Evolutionary conservation across 2,329 filamentous ascomycete species (phyloP), one percentile per base, ranked within the genome.

Genomic region (Paracoccidioides brasiliensis): DNA sequence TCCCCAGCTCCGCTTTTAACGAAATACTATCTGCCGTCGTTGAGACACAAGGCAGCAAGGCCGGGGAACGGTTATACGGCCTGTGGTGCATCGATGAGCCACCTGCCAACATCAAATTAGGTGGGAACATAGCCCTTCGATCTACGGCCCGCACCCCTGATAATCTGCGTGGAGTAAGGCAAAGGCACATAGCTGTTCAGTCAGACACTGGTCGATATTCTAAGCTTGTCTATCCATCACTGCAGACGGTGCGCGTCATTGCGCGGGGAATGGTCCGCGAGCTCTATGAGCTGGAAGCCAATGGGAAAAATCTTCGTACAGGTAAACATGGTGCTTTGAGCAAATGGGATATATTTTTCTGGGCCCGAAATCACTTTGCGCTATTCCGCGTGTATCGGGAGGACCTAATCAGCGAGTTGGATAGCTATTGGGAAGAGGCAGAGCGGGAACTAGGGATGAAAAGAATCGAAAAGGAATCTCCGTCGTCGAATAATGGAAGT

Each of bases 1-100:
- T 74, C 33, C 64, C 70, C 10, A 61, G 70, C 0, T 63, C 65
- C 3, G 66, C 75, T 5, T 81, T 82, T 70, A 77, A 81, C 58
- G 62, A 64, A 15, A 58, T 82, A 5, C 75, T 86, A 5, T 70
- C 74, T 45, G 79, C 77, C n/a, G 70, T 82, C 7, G 74, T 79
- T 2, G 72, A 76, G 33, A 69, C 69, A 0, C 72, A 76, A 49
- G 78, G 76, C 54, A 76, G 73, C 56, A 55, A 59, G 8, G 70
- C 70, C 38, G 82, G 78, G 56, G 74, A 69, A 56, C 66, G 62
- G 3, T 60, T 82, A 38, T 77, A 78, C 55, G 64, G 75, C 8
- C 66, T 65, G 40, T 82, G 78, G 73, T 77, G 74, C 53, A 59
- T 70, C 38, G 46, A 50, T 50, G 63, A 67, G 44, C 62, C 62